These are phyloP conservation scores for Boletellus ananiceps DNA, from an alignment of 768 basidiomycete species.

Conservation along the genomic window DNA sequence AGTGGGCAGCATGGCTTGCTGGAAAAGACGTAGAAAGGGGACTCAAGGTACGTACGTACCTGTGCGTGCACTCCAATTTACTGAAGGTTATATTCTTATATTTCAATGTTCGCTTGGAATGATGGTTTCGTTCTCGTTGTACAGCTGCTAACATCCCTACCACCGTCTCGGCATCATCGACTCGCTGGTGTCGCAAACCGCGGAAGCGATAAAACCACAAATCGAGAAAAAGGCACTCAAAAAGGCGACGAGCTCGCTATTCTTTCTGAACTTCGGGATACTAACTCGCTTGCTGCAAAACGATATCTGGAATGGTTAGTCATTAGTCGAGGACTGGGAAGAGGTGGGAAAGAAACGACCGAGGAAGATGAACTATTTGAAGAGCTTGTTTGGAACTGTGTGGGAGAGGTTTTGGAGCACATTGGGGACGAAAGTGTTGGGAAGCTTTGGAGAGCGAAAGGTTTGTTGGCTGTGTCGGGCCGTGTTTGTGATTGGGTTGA, in stretches of 20 bases:
- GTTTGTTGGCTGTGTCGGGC: conserved; percentile 28
- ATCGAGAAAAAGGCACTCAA: conserved; percentile 20
- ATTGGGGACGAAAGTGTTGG: conserved; percentile 48
- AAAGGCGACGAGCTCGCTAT: conserved; percentile 23
- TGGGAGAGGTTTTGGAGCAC: conserved; percentile 48
- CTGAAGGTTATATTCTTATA: neutral
- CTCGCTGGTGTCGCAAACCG: conserved; percentile 17
- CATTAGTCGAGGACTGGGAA: conserved; percentile 48
- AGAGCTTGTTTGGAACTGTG: conserved; percentile 52
- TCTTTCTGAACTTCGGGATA: conserved; percentile 27
- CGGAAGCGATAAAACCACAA: conserved; percentile 19
- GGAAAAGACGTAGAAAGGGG: conserved; percentile 65
- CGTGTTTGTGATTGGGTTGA: neutral
- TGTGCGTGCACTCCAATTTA: neutral
- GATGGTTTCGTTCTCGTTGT: neutral
- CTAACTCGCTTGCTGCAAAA: conserved; percentile 44
- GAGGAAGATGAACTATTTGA: conserved; percentile 48
- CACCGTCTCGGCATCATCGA: conserved; percentile 17
- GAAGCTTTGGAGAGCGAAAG: conserved; percentile 71
- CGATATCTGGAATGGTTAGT: conserved; percentile 81
- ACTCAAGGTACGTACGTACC: conserved; percentile 50
- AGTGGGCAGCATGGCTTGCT: conserved; percentile 81
- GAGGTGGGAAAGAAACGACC: conserved; percentile 19
- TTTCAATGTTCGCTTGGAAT: neutral
- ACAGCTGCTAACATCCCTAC: conserved; percentile 23